A percentile compares a stretch with the other conserved stretches of the same genome.
Conservation (phyloP, 257 asterid genomes). For the Solanum piurae region DNA sequence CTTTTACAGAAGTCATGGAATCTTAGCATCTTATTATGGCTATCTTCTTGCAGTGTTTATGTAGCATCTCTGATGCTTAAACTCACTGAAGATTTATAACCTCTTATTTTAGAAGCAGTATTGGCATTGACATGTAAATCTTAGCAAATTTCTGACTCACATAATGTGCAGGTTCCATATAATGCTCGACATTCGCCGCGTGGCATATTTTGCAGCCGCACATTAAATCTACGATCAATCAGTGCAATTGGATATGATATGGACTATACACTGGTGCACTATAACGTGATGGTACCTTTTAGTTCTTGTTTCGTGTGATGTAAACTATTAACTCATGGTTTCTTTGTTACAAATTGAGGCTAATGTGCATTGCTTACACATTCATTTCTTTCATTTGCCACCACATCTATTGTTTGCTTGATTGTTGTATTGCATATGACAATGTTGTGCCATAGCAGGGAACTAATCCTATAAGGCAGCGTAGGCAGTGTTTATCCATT, state of each 20-base stretch:
- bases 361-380: background rate
- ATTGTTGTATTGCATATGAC: background rate
- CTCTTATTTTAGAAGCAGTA: background rate
- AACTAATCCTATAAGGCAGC: background rate
- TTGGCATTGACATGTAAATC: background rate
- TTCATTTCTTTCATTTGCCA: background rate
- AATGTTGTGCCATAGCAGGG: background rate
- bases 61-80: background rate
- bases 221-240: constrained; percentile 66
- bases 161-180: constrained; percentile 45
- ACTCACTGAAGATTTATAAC: background rate
- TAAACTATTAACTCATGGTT: background rate
- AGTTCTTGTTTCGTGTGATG: background rate
- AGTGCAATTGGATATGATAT: constrained; percentile 80
- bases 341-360: background rate
- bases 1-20: background rate
- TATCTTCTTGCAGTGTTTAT: background rate
- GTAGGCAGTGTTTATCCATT: background rate
- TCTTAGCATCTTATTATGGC: background rate
- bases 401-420: background rate
- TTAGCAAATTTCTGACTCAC: background rate
- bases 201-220: constrained; percentile 78
- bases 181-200: constrained; percentile 56
- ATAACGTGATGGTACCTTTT: constrained; percentile 56
- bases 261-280: constrained; percentile 82